These are phyloP conservation scores for Saprolegnia parasitica DNA, from an alignment of 352 stramenopile genomes.

Conservation along the genomic window DNA sequence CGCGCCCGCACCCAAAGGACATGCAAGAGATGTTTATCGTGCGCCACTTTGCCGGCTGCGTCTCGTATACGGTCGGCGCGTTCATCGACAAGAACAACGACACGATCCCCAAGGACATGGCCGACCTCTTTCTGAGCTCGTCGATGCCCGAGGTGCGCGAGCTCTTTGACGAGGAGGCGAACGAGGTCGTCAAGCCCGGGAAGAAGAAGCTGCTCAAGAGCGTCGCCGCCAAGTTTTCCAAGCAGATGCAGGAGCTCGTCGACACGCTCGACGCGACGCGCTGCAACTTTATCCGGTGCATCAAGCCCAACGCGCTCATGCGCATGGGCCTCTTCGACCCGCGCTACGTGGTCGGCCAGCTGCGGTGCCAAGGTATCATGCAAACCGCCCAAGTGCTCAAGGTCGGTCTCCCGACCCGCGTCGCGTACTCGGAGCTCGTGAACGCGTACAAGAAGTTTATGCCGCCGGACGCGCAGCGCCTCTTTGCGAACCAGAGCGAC, in stretches of 20 bases:
- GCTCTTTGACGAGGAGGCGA: constrained; percentile 65
- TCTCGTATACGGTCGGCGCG: constrained; percentile 84
- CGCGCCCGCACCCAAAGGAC: constrained; percentile 79
- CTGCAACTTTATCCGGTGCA: constrained; percentile 87
- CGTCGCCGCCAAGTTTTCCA: constrained; percentile 59
- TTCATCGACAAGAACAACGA: constrained; percentile 93
- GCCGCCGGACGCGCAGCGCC: constrained; percentile 54
- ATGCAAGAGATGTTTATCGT: constrained; percentile 89
- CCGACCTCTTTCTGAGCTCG: constrained; percentile 71
- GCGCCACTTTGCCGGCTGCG: constrained; percentile 83
- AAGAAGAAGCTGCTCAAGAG: constrained; percentile 81
- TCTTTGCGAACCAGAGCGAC: constrained; percentile 73
- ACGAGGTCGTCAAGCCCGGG: constrained; percentile 43
- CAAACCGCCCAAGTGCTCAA: constrained; percentile 86
- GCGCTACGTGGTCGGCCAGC: constrained; percentile 74
- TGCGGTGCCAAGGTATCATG: constrained; percentile 83
- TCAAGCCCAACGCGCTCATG: constrained; percentile 85
- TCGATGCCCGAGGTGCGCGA: constrained; percentile 53
- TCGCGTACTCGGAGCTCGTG: constrained; percentile 69
- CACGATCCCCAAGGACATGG: constrained; percentile 78
- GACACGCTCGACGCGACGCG: constrained; percentile 71
- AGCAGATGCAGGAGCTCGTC: constrained; percentile 79
- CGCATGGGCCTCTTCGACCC: constrained; percentile 61
- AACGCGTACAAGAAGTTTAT: constrained; percentile 65
- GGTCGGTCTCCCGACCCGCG: constrained; percentile 73